Conservation (phyloP, 192 early-diverging fungal genomes). For the Coemansia sp. region DNA sequence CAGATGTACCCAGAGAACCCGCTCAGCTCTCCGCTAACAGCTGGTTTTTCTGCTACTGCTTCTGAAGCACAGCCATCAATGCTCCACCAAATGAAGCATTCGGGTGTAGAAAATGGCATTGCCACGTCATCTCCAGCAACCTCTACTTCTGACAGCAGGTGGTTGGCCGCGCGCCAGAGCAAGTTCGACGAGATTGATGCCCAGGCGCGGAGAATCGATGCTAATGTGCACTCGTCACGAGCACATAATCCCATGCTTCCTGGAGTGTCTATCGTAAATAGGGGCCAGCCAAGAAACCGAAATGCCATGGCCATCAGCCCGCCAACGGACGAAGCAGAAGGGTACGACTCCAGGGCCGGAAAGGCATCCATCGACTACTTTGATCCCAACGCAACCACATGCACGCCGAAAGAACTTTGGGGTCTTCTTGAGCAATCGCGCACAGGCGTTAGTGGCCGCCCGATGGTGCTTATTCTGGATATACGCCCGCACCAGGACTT, state of each 20-base stretch:
- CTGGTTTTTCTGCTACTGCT: neutral
- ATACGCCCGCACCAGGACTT: slow-evolving; percentile 71
- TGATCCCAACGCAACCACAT: slow-evolving; percentile 25
- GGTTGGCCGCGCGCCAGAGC: slow-evolving; percentile 24
- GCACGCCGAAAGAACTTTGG: slow-evolving; percentile 40
- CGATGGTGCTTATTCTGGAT: slow-evolving; percentile 71
- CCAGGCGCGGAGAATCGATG: slow-evolving; percentile 33
- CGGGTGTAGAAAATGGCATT: neutral
- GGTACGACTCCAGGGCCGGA: slow-evolving; percentile 8
- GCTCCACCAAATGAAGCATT: neutral
- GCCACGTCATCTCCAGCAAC: neutral
- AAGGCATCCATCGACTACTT: slow-evolving; percentile 16
- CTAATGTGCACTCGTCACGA: neutral
- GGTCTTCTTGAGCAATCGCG: slow-evolving; percentile 39
- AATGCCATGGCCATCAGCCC: slow-evolving; percentile 21
- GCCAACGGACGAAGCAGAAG: slow-evolving; percentile 8
- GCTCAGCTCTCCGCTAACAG: neutral
- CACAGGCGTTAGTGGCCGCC: slow-evolving; percentile 27
- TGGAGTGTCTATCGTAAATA: slow-evolving; percentile 15
- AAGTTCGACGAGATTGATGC: slow-evolving; percentile 46
- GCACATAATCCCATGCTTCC: neutral
- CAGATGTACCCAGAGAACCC: slow-evolving; percentile 38
- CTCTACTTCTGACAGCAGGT: slow-evolving; percentile 1
- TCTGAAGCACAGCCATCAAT: neutral
- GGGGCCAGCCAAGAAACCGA: slow-evolving; percentile 10